Percentiles rank a stretch among this genome's conserved stretches.
phyloP scores from a whole-genome alignment of 2,329 filamentous ascomycete species.

The Hawksworthiomyces lignivorus region DNA sequence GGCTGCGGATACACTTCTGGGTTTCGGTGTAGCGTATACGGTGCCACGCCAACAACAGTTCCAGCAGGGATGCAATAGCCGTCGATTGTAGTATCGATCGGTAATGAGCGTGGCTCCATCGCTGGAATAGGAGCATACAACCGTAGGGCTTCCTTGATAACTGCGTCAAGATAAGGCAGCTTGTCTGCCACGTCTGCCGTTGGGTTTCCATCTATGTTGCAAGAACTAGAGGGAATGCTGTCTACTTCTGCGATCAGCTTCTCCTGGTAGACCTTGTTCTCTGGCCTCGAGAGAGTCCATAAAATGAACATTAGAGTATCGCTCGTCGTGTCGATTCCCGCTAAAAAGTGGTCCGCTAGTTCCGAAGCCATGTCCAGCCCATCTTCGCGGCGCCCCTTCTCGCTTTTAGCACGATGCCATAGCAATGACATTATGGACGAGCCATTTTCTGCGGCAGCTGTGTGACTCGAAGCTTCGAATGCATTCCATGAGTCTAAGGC shows the following conservation, averaged over 20 bases:
- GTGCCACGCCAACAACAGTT: conserved; percentile 18
- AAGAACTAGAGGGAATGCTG: conserved; percentile 14
- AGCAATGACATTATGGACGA: conserved; percentile 26
- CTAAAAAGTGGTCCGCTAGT: conserved; percentile 44
- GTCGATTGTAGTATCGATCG: conserved; percentile 11
- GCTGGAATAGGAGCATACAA: conserved; percentile 44
- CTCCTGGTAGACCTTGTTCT: conserved; percentile 34
- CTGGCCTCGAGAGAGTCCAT: conserved; percentile 39
- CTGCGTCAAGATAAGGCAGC: conserved; percentile 36
- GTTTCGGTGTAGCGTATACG: conserved; percentile 22
- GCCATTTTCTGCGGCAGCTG: conserved; percentile 11
- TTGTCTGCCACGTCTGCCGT: conserved; percentile 28
- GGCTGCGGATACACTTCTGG: conserved; percentile 17
- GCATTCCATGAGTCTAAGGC: conserved; percentile 19
- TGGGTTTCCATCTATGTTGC: conserved; percentile 23
- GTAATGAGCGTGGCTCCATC: conserved; percentile 38
- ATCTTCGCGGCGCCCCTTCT: conserved; percentile 22
- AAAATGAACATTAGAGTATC: conserved; percentile 44
- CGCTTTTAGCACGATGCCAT: conserved; percentile 5
- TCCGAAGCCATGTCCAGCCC: conserved; percentile 44
- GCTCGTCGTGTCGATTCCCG: conserved; percentile 41
- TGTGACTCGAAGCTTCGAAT: conserved; percentile 11
- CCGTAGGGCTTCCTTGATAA: conserved; percentile 43
- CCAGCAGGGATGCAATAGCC: conserved; percentile 17
- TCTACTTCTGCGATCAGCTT: conserved; percentile 35